These are phyloP conservation scores for Ramaria sp. DNA, from an alignment of 768 basidiomycete genomes.

Conservation along the genomic window DNA sequence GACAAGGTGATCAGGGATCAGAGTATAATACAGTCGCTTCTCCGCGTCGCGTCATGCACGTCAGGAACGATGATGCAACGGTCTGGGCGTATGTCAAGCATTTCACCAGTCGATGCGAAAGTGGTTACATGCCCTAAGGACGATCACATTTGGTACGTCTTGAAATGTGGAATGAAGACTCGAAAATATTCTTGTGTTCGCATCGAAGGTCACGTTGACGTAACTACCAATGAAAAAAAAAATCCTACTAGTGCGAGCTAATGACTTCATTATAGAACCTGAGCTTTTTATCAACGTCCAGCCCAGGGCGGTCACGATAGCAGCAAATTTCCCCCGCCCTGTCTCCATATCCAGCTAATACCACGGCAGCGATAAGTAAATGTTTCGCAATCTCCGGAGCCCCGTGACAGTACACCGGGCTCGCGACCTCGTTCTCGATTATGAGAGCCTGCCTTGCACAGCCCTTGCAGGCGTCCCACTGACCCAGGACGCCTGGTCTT, in stretches of 20 bases:
- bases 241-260: neutral
- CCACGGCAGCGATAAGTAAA: constrained; percentile 40
- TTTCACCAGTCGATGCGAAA: constrained; percentile 34
- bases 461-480: too few species aligned
- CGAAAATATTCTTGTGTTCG: too few species aligned
- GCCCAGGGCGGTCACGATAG: constrained; percentile 36
- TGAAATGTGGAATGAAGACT: constrained; percentile 42
- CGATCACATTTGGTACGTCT: too few species aligned
- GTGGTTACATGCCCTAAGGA: constrained; percentile 44
- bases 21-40: constrained; percentile 49
- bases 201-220: constrained; percentile 38
- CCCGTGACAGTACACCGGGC: constrained; percentile 32
- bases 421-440: constrained; percentile 40
- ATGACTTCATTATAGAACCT: constrained; percentile 32
- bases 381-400: constrained; percentile 44
- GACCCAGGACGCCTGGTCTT: too few species aligned
- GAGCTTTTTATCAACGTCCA: constrained; percentile 37
- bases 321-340: constrained; percentile 29
- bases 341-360: constrained; percentile 40
- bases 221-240: constrained; percentile 25
- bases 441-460: constrained; percentile 31
- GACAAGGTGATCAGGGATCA: constrained; percentile 47
- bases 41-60: constrained; percentile 40
- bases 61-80: constrained; percentile 41
- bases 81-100: constrained; percentile 33